phyloP scores from a whole-genome alignment of 352 stramenopile species.

The Globisporangium alternatum region DNA sequence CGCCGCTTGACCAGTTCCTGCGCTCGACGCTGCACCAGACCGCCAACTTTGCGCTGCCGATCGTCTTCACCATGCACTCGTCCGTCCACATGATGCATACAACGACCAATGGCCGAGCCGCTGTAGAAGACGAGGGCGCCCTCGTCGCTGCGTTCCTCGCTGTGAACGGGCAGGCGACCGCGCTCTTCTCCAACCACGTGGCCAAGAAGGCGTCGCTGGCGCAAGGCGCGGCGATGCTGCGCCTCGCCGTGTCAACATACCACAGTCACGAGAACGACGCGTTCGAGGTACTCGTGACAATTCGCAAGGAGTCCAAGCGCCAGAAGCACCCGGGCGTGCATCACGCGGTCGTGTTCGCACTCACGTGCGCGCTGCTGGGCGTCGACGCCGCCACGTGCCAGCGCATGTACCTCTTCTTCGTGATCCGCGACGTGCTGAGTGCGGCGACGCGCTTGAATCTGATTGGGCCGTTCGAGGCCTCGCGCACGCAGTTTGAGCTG shows the following conservation, averaged over 20 bases:
- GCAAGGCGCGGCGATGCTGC: constrained; percentile 63
- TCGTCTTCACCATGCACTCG: constrained; percentile 55
- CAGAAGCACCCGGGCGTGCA: constrained; percentile 53
- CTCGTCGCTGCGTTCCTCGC: constrained; percentile 44
- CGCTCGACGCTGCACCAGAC: constrained; percentile 63
- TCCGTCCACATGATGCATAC: neutral
- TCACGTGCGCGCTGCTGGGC: constrained; percentile 54
- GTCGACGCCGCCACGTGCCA: constrained; percentile 46
- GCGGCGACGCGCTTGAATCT: constrained; percentile 80
- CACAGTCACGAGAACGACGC: constrained; percentile 19
- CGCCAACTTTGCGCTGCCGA: constrained; percentile 68
- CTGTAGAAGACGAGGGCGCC: neutral
- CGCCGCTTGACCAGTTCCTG: constrained; percentile 51
- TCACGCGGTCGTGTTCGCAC: constrained; percentile 65
- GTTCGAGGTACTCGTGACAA: constrained; percentile 36
- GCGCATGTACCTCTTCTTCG: constrained; percentile 80
- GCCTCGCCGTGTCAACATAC: constrained; percentile 65
- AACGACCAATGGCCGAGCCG: neutral
- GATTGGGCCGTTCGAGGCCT: constrained; percentile 68
- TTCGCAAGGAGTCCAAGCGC: constrained; percentile 51
- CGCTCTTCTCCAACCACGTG: constrained; percentile 79
- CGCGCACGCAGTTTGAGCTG: constrained; percentile 62
- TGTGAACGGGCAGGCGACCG: constrained; percentile 48
- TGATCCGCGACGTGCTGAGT: constrained; percentile 69
- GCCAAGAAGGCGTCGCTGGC: constrained; percentile 72